Percentiles rank a stretch among this genome's conserved stretches.
Conservation (phyloP, 306 rosid genomes). For the Senna tora region DNA sequence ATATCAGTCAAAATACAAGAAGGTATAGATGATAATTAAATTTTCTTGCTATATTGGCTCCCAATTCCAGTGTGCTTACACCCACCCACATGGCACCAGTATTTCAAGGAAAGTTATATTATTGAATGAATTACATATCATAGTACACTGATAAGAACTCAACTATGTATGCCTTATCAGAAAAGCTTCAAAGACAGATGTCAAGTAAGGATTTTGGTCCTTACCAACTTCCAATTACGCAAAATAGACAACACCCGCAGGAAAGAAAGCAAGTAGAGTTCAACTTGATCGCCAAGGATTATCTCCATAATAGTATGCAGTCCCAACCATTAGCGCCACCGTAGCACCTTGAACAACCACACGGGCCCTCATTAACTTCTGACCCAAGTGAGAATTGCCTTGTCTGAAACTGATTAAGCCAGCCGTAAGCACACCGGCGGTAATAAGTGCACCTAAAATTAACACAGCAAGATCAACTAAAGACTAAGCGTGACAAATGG, state of each 20-base stretch:
- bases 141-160: background rate
- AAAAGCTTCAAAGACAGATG: background rate
- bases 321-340: conserved; percentile 74
- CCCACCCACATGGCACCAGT: background rate
- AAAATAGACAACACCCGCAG: background rate
- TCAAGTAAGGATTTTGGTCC: conserved; percentile 6
- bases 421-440: conserved; percentile 72
- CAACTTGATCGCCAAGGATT: conserved; percentile 56
- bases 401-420: conserved; percentile 68
- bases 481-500: background rate
- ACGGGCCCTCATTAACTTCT: conserved; percentile 71
- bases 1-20: background rate
- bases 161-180: background rate
- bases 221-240: conserved; percentile 10
- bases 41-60: background rate
- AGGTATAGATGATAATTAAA: too few species aligned
- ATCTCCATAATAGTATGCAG: conserved; percentile 67
- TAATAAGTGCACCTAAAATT: conserved; percentile 60
- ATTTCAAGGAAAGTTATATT: background rate
- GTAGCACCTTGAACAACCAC: conserved; percentile 75
- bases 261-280: background rate
- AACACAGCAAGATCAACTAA: background rate
- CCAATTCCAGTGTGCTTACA: background rate
- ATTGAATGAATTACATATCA: background rate
- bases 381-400: conserved; percentile 69